Evolutionary conservation across 1,284 basidiomycete species (phyloP).

Genomic region (Takashimella koratensis): DNA sequence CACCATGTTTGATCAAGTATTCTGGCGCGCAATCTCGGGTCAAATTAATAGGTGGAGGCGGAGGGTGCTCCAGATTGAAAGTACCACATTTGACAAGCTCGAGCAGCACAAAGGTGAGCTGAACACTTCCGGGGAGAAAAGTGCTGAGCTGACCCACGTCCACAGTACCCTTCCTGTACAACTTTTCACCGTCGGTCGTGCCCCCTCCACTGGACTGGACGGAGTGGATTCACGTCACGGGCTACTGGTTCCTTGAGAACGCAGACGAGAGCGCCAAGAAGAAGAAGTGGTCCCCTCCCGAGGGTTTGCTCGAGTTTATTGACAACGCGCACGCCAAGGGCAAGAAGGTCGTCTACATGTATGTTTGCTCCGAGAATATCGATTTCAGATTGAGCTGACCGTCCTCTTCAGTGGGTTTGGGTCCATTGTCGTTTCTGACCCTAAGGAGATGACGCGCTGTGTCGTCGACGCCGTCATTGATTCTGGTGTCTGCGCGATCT

Average conservation of each 20-base stretch:
- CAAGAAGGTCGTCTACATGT: constrained; percentile 92
- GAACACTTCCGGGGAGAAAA: too few species aligned
- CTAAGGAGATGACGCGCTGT: constrained; percentile 81
- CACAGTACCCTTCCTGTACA: constrained; percentile 88
- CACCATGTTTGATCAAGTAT: constrained; percentile 86
- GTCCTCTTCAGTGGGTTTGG: constrained; percentile 66
- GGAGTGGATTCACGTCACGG: constrained; percentile 95
- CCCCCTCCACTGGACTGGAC: constrained; percentile 95
- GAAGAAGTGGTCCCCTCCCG: constrained; percentile 81
- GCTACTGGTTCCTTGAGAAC: constrained; percentile 94
- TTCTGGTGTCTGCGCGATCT: constrained; percentile 81
- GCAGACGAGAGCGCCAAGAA: constrained; percentile 76
- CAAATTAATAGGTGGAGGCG: constrained; percentile 94
- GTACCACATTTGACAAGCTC: constrained; percentile 86
- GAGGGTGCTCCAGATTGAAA: constrained; percentile 67
- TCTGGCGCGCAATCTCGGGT: constrained; percentile 89
- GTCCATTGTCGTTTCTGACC: constrained; percentile 96
- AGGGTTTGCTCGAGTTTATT: constrained; percentile 76
- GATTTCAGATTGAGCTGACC: constrained; percentile 2
- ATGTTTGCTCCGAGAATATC: constrained; percentile 6
- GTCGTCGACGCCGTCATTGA: constrained; percentile 82
- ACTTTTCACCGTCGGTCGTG: constrained; percentile 85
- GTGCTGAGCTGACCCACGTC: constrained; percentile 3
- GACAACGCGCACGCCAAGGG: constrained; percentile 64
- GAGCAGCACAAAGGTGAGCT: constrained; percentile 71